Evolutionary conservation across 2,329 filamentous ascomycete species (phyloP).

Genomic region (Cercospora citrullina): DNA sequence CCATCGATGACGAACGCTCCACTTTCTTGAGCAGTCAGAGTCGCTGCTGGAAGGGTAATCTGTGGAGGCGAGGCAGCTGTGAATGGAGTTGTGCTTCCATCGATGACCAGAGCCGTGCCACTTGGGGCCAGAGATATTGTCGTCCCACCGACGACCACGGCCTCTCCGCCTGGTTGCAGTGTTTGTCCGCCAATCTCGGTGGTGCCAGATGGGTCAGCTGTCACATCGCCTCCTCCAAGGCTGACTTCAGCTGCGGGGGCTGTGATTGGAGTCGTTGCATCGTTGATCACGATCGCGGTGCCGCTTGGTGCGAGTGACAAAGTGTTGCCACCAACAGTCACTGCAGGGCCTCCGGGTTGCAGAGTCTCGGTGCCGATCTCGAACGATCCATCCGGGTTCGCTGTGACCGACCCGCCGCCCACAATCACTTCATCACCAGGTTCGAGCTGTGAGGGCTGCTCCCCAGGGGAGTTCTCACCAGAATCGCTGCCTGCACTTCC

Average conservation of each 20-base stretch:
- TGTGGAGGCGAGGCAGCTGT: background rate
- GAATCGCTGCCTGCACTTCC: background rate
- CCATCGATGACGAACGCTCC: background rate
- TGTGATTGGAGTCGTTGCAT: background rate
- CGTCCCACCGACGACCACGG: background rate
- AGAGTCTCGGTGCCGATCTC: background rate
- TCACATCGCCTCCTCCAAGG: background rate
- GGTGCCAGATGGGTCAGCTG: background rate
- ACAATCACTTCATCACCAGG: conserved; percentile 6
- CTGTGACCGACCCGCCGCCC: background rate
- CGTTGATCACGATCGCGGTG: background rate
- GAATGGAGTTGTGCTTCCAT: background rate
- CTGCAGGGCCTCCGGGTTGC: conserved; percentile 2
- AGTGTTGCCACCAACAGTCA: background rate
- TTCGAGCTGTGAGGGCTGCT: background rate
- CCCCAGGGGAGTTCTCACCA: background rate
- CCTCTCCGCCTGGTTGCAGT: background rate
- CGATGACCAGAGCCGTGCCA: background rate
- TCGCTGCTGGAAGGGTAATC: background rate
- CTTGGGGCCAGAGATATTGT: background rate
- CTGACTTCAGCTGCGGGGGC: background rate
- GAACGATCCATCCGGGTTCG: conserved; percentile 5
- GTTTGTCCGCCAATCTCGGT: background rate
- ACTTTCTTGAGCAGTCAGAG: background rate
- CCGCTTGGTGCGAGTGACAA: conserved; percentile 1